Evolutionary conservation across 768 basidiomycete genomes (phyloP), one percentile per base, ranked within the genome.

Genomic region (Strobilomyces echinocephalus): DNA sequence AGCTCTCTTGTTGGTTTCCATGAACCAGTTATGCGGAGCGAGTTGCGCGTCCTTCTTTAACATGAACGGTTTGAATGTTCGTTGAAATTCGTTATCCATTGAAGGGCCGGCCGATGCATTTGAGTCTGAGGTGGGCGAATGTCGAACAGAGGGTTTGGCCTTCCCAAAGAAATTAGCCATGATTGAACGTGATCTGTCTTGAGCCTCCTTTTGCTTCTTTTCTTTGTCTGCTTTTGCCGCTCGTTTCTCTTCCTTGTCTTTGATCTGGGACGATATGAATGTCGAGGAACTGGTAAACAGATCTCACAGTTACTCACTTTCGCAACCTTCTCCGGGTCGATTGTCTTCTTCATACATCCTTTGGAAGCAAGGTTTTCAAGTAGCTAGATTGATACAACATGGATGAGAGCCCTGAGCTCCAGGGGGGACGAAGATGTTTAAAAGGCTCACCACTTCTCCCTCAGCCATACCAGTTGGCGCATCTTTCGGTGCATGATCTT

Each of bases 151-250:
- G n/a, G 67, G 50, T 59, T 80, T 82, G 9, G 80, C 67, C 63
- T 88, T 90, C 30, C 78, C 75, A 67, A 94, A 91, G 73, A 92
- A 94, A 64, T 72, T 87, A 1, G 81, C 78, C 83, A 95, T 83
- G 12, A 90, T 70, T 8, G 83, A 84, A 30, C 83, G 80, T 5
- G 90, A 88, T 68, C 82, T 91, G 50, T 81, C 79, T 48, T 85
- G 81, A 3, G 81, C 80, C 59, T 87, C 84, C 53, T 82, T 81
- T 56, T 80, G 80, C 66, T 82, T 88, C 72, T 79, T 84, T 60
- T 87, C 85, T 63, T 80, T 85, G 62, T 89, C 87, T 3, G 73
- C 77, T 61, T 82, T 88, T 10, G 82, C 85, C 0, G 74, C 76
- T 60, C 82, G 87, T 71, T 80, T 86, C 60, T 86, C 86, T 46